Percentiles rank a stretch among this genome's conserved stretches.
Conservation (phyloP, 129 eudicot genomes). For the Centaurea solstitialis region DNA sequence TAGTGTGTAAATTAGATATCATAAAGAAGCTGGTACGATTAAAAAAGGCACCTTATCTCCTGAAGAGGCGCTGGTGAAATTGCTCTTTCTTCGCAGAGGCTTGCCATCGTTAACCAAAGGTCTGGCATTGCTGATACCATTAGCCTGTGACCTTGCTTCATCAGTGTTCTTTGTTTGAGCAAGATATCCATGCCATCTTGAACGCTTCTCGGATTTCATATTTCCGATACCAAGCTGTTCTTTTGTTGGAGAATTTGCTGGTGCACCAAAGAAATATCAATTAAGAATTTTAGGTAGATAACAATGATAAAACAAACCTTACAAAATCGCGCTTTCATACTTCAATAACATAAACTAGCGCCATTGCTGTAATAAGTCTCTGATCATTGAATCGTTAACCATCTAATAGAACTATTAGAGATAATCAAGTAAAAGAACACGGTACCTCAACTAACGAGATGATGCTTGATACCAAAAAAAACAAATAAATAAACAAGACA, state of each 20-base stretch:
- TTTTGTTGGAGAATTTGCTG: conserved; percentile 31
- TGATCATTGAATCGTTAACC: neutral
- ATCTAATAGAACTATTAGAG: neutral
- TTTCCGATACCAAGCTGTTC: conserved; percentile 27
- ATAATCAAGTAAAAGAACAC: neutral
- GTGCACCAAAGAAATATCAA: conserved; percentile 18
- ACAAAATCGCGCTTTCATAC: conserved; percentile 8
- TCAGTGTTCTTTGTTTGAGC: conserved; percentile 30
- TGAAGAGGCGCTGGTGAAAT: conserved; percentile 23
- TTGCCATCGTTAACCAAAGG: conserved; percentile 33
- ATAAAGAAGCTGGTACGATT: conserved; percentile 3
- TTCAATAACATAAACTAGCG: neutral
- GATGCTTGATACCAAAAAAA: no score
- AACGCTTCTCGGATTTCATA: conserved; percentile 37
- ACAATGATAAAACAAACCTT: neutral
- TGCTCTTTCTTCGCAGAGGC: conserved; percentile 32
- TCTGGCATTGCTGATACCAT: conserved; percentile 34
- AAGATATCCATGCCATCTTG: conserved; percentile 37
- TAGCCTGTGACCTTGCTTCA: conserved; percentile 30
- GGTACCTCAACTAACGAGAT: neutral
- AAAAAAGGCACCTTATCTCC: conserved; percentile 47
- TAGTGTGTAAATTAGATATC: neutral
- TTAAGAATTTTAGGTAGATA: neutral
- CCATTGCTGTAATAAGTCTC: neutral
- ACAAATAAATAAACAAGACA: neutral